These are phyloP conservation scores for Corynascus novoguineensis DNA, from an alignment of 495 filamentous ascomycete genomes.

Conservation along the genomic window DNA sequence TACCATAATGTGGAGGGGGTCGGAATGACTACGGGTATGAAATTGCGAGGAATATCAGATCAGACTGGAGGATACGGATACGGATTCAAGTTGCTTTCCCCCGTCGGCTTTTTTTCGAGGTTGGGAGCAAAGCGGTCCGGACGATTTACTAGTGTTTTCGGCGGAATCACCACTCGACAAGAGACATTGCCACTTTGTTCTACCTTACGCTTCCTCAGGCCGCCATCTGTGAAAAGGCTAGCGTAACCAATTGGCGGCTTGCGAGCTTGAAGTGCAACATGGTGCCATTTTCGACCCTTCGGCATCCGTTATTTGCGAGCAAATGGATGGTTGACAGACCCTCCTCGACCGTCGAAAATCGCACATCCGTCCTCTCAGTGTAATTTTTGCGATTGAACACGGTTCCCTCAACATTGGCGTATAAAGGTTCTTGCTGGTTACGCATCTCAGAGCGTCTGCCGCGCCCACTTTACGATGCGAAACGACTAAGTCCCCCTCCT, in stretches of 20 bases:
- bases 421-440: too few species aligned
- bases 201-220: neutral
- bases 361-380: neutral
- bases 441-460: too few species aligned
- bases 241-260: neutral
- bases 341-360: neutral
- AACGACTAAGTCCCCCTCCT: too few species aligned
- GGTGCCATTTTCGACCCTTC: neutral
- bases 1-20: neutral
- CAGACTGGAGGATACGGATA: slow-evolving; percentile 1
- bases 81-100: neutral
- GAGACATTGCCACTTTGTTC: neutral
- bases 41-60: neutral
- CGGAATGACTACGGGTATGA: neutral
- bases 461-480: too few species aligned
- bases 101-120: neutral
- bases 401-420: too few species aligned
- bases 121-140: neutral
- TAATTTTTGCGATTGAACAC: neutral
- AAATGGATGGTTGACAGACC: neutral
- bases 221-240: neutral
- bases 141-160: neutral
- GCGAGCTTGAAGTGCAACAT: neutral
- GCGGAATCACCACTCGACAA: neutral
- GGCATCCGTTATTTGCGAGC: neutral